Evolutionary conservation across 176 grass and related monocot species (phyloP).

Genomic region (Alloteropsis semialata): DNA sequence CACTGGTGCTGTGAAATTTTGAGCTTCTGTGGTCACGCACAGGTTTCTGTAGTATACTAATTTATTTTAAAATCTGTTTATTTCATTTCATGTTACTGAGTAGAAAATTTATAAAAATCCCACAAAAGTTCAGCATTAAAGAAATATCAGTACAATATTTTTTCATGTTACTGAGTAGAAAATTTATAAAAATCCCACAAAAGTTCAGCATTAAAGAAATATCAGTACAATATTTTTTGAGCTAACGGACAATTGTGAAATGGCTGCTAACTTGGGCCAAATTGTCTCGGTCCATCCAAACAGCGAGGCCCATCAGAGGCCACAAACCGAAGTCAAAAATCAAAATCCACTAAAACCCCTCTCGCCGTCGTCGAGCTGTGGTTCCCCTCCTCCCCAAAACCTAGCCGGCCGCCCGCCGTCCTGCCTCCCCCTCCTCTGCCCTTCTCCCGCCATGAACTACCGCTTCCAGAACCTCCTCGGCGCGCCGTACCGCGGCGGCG

Average conservation of each 20-base stretch:
- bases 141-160: background rate
- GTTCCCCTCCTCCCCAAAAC: conserved; percentile 32
- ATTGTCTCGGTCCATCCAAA: background rate
- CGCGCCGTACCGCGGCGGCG: conserved; percentile 91
- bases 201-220: background rate
- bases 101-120: background rate
- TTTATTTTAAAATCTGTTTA: background rate
- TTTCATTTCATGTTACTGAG: background rate
- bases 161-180: too few relatives aligned
- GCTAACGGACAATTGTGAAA: background rate
- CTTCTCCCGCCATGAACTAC: conserved; percentile 65
- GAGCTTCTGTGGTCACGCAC: too few relatives aligned
- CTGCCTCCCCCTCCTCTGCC: background rate
- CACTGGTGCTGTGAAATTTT: background rate
- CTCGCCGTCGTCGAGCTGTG: background rate
- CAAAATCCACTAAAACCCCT: conserved; percentile 30
- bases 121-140: background rate
- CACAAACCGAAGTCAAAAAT: background rate
- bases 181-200: background rate
- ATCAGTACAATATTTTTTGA: background rate
- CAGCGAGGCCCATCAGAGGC: background rate
- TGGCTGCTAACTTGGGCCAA: background rate
- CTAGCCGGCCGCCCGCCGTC: conserved; percentile 29
- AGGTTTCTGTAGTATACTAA: too few relatives aligned
- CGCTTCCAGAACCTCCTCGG: conserved; percentile 96